Evolutionary conservation across 164 flowering plant species (phyloP), one percentile per base, ranked within the genome.

Genomic region (Hamamelis virginiana): DNA sequence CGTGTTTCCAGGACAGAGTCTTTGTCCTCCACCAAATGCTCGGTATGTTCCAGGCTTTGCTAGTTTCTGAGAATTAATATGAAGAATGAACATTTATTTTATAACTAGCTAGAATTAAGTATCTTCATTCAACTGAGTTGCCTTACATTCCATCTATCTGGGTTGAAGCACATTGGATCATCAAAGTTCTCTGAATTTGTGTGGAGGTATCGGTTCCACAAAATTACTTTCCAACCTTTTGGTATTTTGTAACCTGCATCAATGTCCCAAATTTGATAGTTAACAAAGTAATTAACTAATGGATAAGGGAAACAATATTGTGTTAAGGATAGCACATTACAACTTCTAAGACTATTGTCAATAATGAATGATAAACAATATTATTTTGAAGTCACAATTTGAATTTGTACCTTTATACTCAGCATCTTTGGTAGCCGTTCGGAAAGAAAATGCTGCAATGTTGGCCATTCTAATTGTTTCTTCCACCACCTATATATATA

Each of bases 131-230:
- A 33, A 33, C 41, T 33, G 41, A 33, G 41, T 33, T 33, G 41
- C 4, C 84, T 81, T 75, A 85, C 87, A 75, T 77, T 69, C 87
- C 89, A 87, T 82, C 86, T 76, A 18, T 84, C 91, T 22, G 89
- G 87, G 13, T 82, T 81, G 33, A 87, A 87, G 64, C 66, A 60
- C 78, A 83, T 38, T 0, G 91, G 86, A 71, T 85, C 83, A 0
- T 83, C 77, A 61, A 80, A 85, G 72, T 80, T 76, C 19, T 81
- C 84, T 14, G 86, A 83, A 71, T 81, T 78, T 18, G 80, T 84
- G 53, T 87, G 91, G 23, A 82, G 70, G 38, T 77, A 74, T 15
- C 84, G 75, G 56, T 72, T 9, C 87, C 83, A 85, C 5, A 73
- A 19, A 2, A 80, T 62, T 1, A 82, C 83, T 57, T 67, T 76